Percentiles rank a stretch among this genome's conserved stretches.
Conservation (phyloP, 2,329 filamentous ascomycete genomes). For the Nemania diffusa region DNA sequence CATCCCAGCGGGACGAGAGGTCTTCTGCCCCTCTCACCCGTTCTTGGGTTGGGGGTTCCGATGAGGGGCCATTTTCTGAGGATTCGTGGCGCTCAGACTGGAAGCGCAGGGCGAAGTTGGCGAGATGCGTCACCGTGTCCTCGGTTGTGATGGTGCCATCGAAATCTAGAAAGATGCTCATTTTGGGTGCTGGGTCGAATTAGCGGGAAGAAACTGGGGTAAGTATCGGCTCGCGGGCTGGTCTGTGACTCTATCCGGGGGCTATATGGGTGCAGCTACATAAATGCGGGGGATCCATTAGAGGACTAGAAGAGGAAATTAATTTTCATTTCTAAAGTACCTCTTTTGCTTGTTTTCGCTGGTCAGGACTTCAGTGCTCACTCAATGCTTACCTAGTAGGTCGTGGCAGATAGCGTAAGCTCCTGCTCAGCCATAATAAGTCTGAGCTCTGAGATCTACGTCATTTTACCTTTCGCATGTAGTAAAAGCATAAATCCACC, state of each 20-base stretch:
- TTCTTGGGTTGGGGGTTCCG: constrained; percentile 8
- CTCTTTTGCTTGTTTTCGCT: background rate
- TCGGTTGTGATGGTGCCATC: constrained; percentile 67
- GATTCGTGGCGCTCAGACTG: constrained; percentile 30
- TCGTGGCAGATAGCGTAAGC: too few species aligned
- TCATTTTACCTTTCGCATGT: too few species aligned
- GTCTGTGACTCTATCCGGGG: too few species aligned
- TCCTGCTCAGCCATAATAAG: too few species aligned
- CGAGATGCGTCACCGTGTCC: constrained; percentile 64
- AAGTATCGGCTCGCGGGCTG: background rate
- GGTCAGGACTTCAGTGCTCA: background rate
- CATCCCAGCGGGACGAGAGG: constrained; percentile 56
- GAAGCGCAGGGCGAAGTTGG: constrained; percentile 54
- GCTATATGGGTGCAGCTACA: too few species aligned
- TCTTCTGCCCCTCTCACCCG: constrained; percentile 38
- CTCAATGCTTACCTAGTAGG: too few species aligned
- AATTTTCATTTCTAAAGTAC: background rate
- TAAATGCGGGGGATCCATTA: background rate
- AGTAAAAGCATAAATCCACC: too few species aligned
- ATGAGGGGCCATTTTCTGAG: constrained; percentile 31
- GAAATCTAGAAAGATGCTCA: constrained; percentile 64
- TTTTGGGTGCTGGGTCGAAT: constrained; percentile 14
- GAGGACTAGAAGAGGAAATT: constrained; percentile 16
- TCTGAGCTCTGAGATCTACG: too few species aligned
- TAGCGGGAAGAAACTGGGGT: background rate